These are phyloP conservation scores for Aegilops bicornis DNA, from an alignment of 176 grass and related monocot species.

Conservation along the genomic window DNA sequence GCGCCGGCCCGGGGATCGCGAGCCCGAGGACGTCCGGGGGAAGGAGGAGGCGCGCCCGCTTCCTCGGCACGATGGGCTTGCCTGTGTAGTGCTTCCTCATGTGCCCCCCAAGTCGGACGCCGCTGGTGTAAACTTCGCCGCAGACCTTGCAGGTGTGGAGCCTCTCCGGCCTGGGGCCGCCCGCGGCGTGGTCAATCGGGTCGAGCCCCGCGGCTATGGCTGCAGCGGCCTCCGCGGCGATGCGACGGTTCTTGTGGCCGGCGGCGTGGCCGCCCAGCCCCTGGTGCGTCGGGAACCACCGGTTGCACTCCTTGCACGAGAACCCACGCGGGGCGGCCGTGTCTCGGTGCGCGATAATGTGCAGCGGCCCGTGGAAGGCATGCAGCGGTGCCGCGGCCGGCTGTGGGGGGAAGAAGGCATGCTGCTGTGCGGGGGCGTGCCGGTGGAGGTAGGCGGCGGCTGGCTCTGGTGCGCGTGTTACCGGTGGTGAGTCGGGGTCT, in stretches of 20 bases:
- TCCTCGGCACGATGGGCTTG: conserved; percentile 13
- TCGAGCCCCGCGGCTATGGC: not conserved
- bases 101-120: conserved; percentile 43
- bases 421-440: not conserved
- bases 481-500: not conserved
- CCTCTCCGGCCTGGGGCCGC: not conserved
- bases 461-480: not conserved
- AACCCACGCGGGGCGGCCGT: not conserved
- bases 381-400: not conserved
- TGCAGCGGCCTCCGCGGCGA: not conserved
- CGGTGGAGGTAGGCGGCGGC: not conserved
- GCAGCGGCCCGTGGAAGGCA: not conserved
- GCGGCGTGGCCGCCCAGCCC: conserved; percentile 41
- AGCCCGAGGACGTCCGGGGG: too few relatives aligned
- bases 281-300: conserved; percentile 25
- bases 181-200: not conserved
- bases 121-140: not conserved
- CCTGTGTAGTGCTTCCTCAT: conserved; percentile 36
- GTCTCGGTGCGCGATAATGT: not conserved
- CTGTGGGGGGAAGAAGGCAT: not conserved
- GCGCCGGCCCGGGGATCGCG: too few relatives aligned
- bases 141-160: conserved; percentile 14
- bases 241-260: conserved; percentile 39
- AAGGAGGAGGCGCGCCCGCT: not conserved
- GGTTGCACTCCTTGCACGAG: conserved; percentile 21